Evolutionary conservation across 129 eudicot species (phyloP), one percentile per base, ranked within the genome.

Genomic region (Chrysanthemum lavandulifolium): DNA sequence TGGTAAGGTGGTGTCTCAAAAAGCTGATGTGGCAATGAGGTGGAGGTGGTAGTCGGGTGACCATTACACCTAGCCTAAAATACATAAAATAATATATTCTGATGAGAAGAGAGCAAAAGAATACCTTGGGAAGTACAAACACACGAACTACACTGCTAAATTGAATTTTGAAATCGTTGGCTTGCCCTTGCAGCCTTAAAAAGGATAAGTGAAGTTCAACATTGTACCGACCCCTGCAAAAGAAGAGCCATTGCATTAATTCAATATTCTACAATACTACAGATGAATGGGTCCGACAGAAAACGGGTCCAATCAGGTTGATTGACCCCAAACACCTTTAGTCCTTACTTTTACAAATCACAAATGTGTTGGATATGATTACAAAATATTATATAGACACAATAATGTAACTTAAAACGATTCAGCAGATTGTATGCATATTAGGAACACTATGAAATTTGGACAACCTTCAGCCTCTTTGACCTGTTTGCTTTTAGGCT

Each of bases 161-260:
- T 81, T 93, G 98, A 71, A 93, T 93, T 75, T 93, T 93, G 76
- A 93, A 93, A 81, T 93, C 98, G 69, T 93, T 93, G 61, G 98
- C 98, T 82, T 89, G 98, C 61, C 98, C 98, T 93, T 89, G 96
- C 27, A 93, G 88, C 54, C 95, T 86, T 72, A 93, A 77, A 80
- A 93, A 93, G 53, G 96, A 89, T 65, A 85, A 78, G 75, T 93
- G 98, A 76, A 93, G 98, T 76, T 93, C 98, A 65, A 93, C 86
- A 75, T 75, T 89, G 83, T 93, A 93, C 6, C 95, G 84, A 21
- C 95, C 98, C 90, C 98, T 93, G 73, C 36, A 82, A 72, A 16
- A 75, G 71, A 29, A 25, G 47, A 59, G 69, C 59, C 13, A 7
- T 63, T 53, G 47, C 6, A 48, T 78, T 50, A 80, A 18, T 25